Base-by-base conservation (phyloP, 305 asterid genomes). In the Fraxinus sp. region DNA sequence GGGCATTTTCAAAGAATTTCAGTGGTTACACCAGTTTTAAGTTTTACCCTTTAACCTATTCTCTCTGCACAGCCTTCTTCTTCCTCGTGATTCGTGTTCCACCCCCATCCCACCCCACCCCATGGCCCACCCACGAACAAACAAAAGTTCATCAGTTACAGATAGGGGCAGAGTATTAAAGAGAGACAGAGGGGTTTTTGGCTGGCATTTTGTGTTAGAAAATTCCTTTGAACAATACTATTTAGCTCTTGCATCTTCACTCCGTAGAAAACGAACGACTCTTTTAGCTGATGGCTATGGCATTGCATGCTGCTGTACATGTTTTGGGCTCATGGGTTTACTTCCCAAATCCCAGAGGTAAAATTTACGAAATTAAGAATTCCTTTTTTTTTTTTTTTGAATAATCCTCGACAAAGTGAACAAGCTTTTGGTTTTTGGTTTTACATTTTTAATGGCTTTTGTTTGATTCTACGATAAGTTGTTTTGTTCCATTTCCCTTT, bases 61-160 rank as follows among this genome's bases (percentile, higher is more conserved):
- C 79, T 46, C 59, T 11, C 7, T 14, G 59, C 20, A 74, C 75
- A 14, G 77, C 62, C 64, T 71, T 24, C 80, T 14, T 46, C 84
- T 71, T 80, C 90, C 86, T 87, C 90, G 90, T 39, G 75, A 87
- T 36, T 83, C 85, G 90, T 80, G 88, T 35, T 22, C 20, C 59
- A 49, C 6, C 59, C 32, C 32, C 32, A 28, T 2, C 43, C 7
- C 10, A 37, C 52, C 52, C 52, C n/a, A 11, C 57, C 16, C 52
- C 18, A 13, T 14, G 49, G 49, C 57, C 18, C 57, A 46, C 59
- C 59, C 20, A 16, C 20, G 20, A 14, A 49, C 59, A 49, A 14
- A 49, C 59, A 59, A 59, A 59, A 59, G 24, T 59, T 18, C 71
- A 77, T 83, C 83, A 74, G 79, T 80, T 83, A 66, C 83, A 81